Evolutionary conservation across 108 stramenopile genomes (phyloP).

Genomic region (Schizochytrium sp.): DNA sequence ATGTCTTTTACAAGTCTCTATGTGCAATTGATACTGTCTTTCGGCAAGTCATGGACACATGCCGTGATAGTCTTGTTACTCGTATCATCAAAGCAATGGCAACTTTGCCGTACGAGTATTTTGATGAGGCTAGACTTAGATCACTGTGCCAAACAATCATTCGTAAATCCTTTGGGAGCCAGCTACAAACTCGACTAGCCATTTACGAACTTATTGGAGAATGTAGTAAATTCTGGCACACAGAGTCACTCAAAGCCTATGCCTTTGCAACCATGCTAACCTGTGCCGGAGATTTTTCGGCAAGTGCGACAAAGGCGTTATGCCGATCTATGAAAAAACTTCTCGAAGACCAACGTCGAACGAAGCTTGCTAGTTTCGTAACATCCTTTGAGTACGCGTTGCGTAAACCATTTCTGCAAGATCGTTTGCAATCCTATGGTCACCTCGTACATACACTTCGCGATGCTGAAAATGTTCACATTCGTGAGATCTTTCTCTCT

Average conservation of each 20-base stretch:
- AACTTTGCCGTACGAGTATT: conserved; percentile 32
- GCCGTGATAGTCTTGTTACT: neutral
- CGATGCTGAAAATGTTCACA: neutral
- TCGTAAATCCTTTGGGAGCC: neutral
- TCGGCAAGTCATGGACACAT: conserved; percentile 32
- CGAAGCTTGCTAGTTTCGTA: neutral
- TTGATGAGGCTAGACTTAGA: conserved; percentile 20
- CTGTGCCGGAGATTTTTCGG: neutral
- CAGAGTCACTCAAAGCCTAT: neutral
- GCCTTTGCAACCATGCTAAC: neutral
- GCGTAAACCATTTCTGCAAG: neutral
- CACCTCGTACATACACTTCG: too few species aligned
- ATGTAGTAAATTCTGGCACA: neutral
- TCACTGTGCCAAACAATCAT: neutral
- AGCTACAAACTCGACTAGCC: neutral
- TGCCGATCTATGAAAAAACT: neutral
- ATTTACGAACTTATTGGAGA: neutral
- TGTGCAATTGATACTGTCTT: conserved; percentile 49
- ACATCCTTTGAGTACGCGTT: neutral
- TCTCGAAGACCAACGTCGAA: neutral
- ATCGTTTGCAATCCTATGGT: too few species aligned
- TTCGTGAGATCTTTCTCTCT: neutral
- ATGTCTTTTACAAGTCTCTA: conserved; percentile 4
- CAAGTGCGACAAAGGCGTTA: neutral
- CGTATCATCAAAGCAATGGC: conserved; percentile 22